These are phyloP conservation scores for Magnolia officinalis DNA, from an alignment of 164 flowering plant genomes.

Conservation along the genomic window DNA sequence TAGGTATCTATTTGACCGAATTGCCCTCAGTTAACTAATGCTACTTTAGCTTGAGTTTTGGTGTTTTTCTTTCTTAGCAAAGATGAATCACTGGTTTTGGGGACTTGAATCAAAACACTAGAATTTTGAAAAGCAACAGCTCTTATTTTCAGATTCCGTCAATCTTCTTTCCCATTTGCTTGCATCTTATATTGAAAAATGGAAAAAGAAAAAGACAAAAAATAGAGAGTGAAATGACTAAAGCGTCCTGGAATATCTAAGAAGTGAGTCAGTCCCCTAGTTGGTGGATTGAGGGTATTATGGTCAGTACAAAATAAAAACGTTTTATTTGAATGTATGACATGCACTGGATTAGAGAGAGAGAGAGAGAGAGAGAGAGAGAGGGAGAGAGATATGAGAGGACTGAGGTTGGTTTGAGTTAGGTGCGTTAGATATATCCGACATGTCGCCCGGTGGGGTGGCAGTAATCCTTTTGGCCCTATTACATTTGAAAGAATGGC, in stretches of 20 bases:
- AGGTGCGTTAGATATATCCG: constrained; percentile 3
- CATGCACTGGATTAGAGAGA: neutral
- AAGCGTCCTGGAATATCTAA: neutral
- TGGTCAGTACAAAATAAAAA: neutral
- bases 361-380: too few relatives aligned
- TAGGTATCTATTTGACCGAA: neutral
- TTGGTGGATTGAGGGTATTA: neutral
- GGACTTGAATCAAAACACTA: neutral
- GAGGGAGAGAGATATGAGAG: too few relatives aligned
- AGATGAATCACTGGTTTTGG: neutral
- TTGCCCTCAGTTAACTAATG: too few relatives aligned
- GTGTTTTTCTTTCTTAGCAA: neutral
- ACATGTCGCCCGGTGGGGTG: neutral
- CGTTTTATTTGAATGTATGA: neutral
- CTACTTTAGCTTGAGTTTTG: neutral
- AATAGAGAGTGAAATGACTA: neutral
- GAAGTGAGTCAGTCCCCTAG: neutral
- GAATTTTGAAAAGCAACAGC: neutral
- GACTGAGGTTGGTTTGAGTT: too few relatives aligned
- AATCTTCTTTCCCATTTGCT: neutral
- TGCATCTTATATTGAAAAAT: neutral
- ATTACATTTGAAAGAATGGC: neutral
- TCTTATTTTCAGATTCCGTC: neutral
- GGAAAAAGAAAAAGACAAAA: neutral
- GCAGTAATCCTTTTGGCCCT: neutral